Conservation (phyloP, 2,329 filamentous ascomycete genomes). For the Penicillium frequentans region DNA sequence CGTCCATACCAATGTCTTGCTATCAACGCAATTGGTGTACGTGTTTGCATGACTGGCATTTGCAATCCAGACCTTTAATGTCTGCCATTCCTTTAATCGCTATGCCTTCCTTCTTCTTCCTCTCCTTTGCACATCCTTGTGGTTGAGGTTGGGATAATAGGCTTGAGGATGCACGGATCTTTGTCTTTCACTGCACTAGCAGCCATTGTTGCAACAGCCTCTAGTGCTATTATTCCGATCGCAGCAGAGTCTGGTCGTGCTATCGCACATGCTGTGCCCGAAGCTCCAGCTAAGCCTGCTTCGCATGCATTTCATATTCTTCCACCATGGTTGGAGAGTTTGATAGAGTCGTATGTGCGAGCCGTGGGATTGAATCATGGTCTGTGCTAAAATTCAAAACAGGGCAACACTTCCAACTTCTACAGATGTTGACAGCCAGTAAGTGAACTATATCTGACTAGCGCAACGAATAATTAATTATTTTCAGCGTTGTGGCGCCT, state of each 20-base stretch:
- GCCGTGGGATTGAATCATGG: neutral
- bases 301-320: neutral
- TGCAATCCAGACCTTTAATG: neutral
- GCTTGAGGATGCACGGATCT: conserved; percentile 18
- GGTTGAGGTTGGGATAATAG: conserved; percentile 6
- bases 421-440: neutral
- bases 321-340: conserved; percentile 6
- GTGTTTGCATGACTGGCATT: neutral
- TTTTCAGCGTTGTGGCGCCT: neutral
- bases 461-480: neutral
- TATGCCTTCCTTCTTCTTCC: neutral
- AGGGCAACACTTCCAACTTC: neutral
- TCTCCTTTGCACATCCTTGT: neutral
- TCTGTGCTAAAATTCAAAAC: neutral
- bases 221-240: conserved; percentile 15
- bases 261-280: neutral
- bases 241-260: neutral
- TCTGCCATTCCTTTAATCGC: conserved; percentile 4
- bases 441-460: neutral
- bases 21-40: neutral
- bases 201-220: conserved; percentile 9
- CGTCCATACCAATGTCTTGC: neutral
- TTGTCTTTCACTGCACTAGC: conserved; percentile 12
- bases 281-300: neutral
- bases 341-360: conserved; percentile 3